phyloP scores from a whole-genome alignment of 495 filamentous ascomycete species.

The Trichoderma virens region DNA sequence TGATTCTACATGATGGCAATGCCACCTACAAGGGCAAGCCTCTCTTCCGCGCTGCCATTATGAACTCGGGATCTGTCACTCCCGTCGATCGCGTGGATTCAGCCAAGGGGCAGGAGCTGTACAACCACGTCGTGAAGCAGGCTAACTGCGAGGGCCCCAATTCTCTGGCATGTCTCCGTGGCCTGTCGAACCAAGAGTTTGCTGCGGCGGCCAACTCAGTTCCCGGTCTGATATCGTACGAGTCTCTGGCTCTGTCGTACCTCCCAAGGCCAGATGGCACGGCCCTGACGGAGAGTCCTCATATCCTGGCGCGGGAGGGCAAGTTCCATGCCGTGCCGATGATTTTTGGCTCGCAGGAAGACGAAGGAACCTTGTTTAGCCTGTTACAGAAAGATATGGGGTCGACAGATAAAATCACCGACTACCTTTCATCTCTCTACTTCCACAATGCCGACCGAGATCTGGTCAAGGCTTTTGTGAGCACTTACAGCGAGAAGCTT shows the following conservation, averaged over 20 bases:
- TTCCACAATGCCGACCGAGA: conserved; percentile 25
- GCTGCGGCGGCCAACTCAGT: conserved; percentile 48
- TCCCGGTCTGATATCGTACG: conserved; percentile 40
- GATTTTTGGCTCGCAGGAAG: conserved; percentile 32
- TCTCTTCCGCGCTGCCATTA: conserved; percentile 49
- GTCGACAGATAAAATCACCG: conserved; percentile 36
- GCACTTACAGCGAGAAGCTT: conserved; percentile 32
- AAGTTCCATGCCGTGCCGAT: conserved; percentile 29
- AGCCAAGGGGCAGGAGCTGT: conserved; percentile 42
- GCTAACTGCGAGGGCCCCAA: conserved; percentile 42
- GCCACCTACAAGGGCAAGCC: conserved; percentile 44
- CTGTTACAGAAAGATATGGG: conserved; percentile 44
- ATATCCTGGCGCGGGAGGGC: conserved; percentile 27
- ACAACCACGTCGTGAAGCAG: conserved; percentile 38
- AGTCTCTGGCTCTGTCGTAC: conserved; percentile 40
- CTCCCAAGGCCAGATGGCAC: conserved; percentile 42
- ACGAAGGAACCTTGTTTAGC: conserved; percentile 36
- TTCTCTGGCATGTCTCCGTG: conserved; percentile 44
- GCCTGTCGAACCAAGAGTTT: conserved; percentile 38
- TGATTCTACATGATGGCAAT: conserved; percentile 47
- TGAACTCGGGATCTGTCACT: conserved; percentile 47
- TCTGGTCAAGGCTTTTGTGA: conserved; percentile 32
- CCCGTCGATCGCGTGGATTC: conserved; percentile 46
- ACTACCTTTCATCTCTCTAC: conserved; percentile 39
- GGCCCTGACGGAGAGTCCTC: conserved; percentile 36